Evolutionary conservation across 1,284 basidiomycete species (phyloP), one percentile per base, ranked within the genome.

Genomic region (Mycena sp.): DNA sequence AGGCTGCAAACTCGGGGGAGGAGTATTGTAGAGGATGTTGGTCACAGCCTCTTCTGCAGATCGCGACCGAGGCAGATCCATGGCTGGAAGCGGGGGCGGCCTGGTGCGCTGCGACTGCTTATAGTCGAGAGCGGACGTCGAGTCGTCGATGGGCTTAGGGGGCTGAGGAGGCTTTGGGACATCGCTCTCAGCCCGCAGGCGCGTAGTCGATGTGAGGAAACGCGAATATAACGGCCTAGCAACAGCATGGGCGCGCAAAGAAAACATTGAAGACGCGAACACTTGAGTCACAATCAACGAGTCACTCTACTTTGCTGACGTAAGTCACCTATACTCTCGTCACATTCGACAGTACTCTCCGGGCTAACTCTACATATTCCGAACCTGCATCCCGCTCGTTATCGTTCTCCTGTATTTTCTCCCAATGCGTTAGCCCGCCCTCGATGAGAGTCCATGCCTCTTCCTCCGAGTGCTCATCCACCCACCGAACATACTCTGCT

Each of bases 1-100:
- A 2, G 96, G 96, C 76, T 98, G 94, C 58, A 91, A 79, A 74
- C 90, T 95, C 1, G 96, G 95, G 19, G 96, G 93, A 7, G 96
- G 96, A 7, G 96, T 98, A 77, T 98, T 98, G 81, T 96, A 98
- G 40, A 97, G 82, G 70, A 98, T 97, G 76, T 96, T 97, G 23
- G 94, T 96, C 26, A 98, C 95, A 41, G 95, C 94, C 78, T 98
- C 95, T 78, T 97, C 95, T 41, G 95, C 95, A 30, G 87, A 90
- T 58, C 91, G 84, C n/a, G 85, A 82, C 45, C 90, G 85, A 6
- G 91, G 91, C 6, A 91, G 73, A 72, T 94, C 93, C 76, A 88
- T 85, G 73, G 87, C 77, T 6, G 91, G 98, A 75, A 87, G 86
- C 73, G 84, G 97, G 74, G 87, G 93, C 58, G 89, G 94, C 69